Evolutionary conservation across 2,329 filamentous ascomycete genomes (phyloP).

Genomic region (Lecanicillium sp.): DNA sequence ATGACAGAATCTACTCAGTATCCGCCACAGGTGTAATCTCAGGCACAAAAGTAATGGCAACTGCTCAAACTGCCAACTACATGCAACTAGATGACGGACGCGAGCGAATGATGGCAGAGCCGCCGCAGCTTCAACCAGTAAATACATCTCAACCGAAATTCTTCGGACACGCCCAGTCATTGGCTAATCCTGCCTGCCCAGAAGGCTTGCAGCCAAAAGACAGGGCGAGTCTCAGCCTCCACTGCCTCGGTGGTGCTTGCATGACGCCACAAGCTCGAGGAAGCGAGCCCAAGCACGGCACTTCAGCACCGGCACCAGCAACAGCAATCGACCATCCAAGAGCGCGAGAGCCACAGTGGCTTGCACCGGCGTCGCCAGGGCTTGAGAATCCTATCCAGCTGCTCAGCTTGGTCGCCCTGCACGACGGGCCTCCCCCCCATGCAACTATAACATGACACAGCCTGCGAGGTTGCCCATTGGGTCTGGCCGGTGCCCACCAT

Average conservation of each 20-base stretch:
- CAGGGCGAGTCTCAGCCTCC: not conserved
- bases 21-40: not conserved
- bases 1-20: constrained; percentile 2
- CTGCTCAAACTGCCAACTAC: not conserved
- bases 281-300: not conserved
- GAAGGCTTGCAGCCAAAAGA: not conserved
- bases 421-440: too few species aligned
- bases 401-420: constrained; percentile 6
- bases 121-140: not conserved
- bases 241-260: not conserved
- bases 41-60: not conserved
- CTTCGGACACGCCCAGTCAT: constrained; percentile 1
- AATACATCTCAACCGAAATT: constrained; percentile 10
- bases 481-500: not conserved
- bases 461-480: too few species aligned
- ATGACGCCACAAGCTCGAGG: not conserved
- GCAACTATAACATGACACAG: too few species aligned
- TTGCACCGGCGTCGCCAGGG: constrained; percentile 1
- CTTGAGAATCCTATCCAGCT: not conserved
- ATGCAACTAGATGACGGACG: too few species aligned
- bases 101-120: not conserved
- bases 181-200: not conserved
- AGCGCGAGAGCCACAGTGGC: constrained; percentile 1
- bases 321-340: not conserved
- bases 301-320: too few species aligned